Evolutionary conservation across 768 basidiomycete species (phyloP), one percentile per base, ranked within the genome.

Genomic region (Boletus sensibilis): DNA sequence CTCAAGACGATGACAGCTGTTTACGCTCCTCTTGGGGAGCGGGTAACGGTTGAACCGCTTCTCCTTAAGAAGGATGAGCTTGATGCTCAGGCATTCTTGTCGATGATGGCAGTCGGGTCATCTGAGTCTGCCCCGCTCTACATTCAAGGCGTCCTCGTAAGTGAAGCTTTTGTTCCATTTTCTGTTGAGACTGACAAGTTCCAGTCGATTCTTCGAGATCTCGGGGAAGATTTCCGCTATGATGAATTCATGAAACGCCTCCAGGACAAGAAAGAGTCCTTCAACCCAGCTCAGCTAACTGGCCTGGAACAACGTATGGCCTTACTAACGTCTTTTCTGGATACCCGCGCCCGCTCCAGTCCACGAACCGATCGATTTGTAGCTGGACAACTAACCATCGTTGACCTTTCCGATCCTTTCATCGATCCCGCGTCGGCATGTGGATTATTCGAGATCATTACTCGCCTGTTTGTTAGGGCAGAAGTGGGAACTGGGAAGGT

Each of bases 361-460:
- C 48, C 42, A 18, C 63, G 39, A 40, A 37, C 56, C 38, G 56
- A 60, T 50, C 79, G 84, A 0, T 90, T 89, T 60, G 70, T 64
- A 0, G 60, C 77, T 1, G 87, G 87, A 0, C 80, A 83, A 55
- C 57, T 90, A 5, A 88, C 86, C 0, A 84, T 90, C 13, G 66
- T 89, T 4, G 88, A 90, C 58, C 73, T 89, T 0, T 87, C 88
- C 0, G 88, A 88, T 53, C 86, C 88, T 0, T 90, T 90, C 60
- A 78, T 89, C 11, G 88, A 90, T 62, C 71, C 83, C 1, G 75
- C 75, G 0, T 81, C 85, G 1, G 88, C 88, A 2, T 88, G 87
- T 58, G 81, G 82, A 0, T 66, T 90, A 4, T 90, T 90, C 52
- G 86, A 90, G 54, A 87, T 90, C 8, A 69, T 90, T 1, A 77